A percentile compares a stretch with the other conserved stretches of the same genome.
Evolutionary conservation across 257 asterid species (phyloP).

Genomic region (Striga asiatica): DNA sequence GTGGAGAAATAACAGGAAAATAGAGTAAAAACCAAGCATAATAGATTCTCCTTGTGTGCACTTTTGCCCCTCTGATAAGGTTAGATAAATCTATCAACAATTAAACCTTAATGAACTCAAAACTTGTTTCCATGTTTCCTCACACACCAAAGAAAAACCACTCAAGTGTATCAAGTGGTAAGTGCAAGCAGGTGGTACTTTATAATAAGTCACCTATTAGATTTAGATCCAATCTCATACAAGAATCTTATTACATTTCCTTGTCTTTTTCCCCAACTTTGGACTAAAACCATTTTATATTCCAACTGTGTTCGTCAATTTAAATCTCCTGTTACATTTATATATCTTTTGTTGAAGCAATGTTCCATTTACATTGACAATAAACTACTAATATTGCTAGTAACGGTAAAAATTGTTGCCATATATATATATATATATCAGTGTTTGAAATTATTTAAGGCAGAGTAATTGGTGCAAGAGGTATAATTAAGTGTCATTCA

Average conservation of each 20-base stretch:
- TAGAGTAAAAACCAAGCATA: too few species aligned
- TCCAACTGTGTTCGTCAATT: background rate
- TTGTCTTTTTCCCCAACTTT: constrained; percentile 4
- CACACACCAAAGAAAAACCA: background rate
- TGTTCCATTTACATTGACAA: too few species aligned
- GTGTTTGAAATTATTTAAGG: too few species aligned
- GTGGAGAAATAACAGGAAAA: too few species aligned
- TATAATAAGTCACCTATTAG: background rate
- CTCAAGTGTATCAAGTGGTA: constrained; percentile 14
- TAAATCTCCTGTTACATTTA: background rate
- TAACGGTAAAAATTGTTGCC: too few species aligned
- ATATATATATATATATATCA: too few species aligned
- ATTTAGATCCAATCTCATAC: constrained; percentile 11
- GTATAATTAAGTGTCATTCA: too few species aligned
- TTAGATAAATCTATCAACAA: background rate
- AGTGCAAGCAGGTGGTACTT: background rate
- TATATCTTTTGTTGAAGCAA: background rate
- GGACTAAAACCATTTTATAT: too few species aligned
- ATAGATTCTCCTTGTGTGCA: background rate
- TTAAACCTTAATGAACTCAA: background rate
- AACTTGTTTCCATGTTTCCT: background rate
- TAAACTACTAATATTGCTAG: too few species aligned
- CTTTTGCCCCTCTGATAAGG: background rate
- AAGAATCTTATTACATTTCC: constrained; percentile 1
- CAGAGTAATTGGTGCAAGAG: too few species aligned